These are phyloP conservation scores for Linnemannia zychae DNA, from an alignment of 192 early-diverging fungal species.

Conservation along the genomic window DNA sequence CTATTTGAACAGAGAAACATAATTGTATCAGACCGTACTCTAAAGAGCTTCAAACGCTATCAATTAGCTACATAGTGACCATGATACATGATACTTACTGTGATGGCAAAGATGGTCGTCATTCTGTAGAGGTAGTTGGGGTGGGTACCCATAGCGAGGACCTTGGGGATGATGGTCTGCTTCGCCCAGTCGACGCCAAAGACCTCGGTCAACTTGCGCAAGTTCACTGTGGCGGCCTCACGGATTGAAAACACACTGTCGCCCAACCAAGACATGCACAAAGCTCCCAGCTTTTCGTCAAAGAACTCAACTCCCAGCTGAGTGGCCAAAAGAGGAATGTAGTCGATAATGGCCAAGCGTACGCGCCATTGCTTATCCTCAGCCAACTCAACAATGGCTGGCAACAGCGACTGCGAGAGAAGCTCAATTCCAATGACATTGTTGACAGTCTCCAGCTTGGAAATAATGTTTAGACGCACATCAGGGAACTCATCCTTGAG, in stretches of 20 bases:
- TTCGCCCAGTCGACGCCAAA: conserved; percentile 99
- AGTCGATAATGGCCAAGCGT: conserved; percentile 98
- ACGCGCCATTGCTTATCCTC: conserved; percentile 99
- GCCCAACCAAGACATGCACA: conserved; percentile 99
- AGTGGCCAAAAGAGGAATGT: conserved; percentile 95
- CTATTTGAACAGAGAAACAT: conserved; percentile 53
- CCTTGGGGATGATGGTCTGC: conserved; percentile 92
- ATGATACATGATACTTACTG: conserved; percentile 71
- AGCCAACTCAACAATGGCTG: conserved; percentile 98
- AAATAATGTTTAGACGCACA: conserved; percentile 98
- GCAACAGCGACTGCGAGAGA: conserved; percentile 95
- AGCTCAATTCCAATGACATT: conserved; percentile 97
- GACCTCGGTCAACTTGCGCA: conserved; percentile 95
- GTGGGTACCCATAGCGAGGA: conserved; percentile 89
- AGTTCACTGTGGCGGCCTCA: conserved; percentile 95
- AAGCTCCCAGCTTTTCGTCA: conserved; percentile 91
- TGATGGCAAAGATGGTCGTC: conserved; percentile 97
- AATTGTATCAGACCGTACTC: no score
- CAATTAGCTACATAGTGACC: no score
- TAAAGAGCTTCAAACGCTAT: no score
- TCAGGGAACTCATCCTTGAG: conserved; percentile 98
- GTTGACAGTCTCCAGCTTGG: conserved; percentile 96
- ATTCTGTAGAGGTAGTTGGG: conserved; percentile 98
- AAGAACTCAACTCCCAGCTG: conserved; percentile 98
- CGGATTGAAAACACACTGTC: conserved; percentile 98